These are phyloP conservation scores for Inga leiocalycina DNA, from an alignment of 306 rosid species.

Conservation along the genomic window DNA sequence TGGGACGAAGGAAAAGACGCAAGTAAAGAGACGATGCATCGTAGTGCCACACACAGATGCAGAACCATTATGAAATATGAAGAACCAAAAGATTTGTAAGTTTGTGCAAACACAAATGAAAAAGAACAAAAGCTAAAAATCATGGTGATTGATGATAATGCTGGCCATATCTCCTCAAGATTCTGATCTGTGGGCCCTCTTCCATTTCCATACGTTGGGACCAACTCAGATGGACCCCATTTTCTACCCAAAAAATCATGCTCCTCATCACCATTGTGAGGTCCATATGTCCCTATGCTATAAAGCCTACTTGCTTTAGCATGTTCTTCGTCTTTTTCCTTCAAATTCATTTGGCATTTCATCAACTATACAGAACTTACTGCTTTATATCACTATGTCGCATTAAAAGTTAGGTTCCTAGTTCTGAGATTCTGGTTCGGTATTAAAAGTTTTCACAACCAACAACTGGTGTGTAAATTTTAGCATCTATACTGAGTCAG, in stretches of 20 bases:
- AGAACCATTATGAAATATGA: constrained; percentile 32
- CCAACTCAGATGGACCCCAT: constrained; percentile 35
- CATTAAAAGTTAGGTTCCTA: not conserved
- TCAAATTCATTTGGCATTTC: constrained; percentile 27
- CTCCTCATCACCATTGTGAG: constrained; percentile 10
- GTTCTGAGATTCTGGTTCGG: not conserved
- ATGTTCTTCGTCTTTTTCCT: constrained; percentile 20
- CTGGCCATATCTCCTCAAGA: constrained; percentile 53
- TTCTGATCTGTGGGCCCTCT: constrained; percentile 57
- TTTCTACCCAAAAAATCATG: constrained; percentile 42
- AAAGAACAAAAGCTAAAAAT: constrained; percentile 31
- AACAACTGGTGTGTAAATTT: not conserved
- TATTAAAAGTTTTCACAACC: not conserved
- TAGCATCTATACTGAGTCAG: not conserved
- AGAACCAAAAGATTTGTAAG: not conserved
- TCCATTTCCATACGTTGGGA: constrained; percentile 34
- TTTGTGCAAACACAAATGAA: not conserved
- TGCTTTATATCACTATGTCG: constrained; percentile 20
- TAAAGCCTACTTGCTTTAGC: constrained; percentile 27
- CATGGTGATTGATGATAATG: constrained; percentile 34
- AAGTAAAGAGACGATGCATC: not conserved
- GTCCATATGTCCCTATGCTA: constrained; percentile 26
- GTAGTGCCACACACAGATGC: not conserved
- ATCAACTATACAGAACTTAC: constrained; percentile 12
- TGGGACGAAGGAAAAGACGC: not conserved